Base-by-base conservation (phyloP, 1,284 basidiomycete genomes). In the Malassezia arunalokei region DNA sequence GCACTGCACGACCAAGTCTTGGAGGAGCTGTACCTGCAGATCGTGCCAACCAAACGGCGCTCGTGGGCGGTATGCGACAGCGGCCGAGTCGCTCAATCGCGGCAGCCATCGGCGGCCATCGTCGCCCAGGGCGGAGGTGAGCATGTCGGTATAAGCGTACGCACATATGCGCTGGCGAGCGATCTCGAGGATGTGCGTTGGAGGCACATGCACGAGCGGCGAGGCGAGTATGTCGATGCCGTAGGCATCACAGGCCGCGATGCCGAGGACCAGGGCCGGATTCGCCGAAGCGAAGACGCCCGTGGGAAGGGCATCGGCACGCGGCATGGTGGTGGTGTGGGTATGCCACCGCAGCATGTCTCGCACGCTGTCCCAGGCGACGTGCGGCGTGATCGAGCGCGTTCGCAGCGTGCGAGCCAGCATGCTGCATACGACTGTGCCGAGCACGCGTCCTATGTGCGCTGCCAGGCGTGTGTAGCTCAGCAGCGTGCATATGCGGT, bases 1-100 rank as follows among this genome's bases (percentile, higher is more conserved):
- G 4, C 87, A 85, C 8, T 95, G 82, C 0, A 84, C 82, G 31
- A 95, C 83, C 0, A 88, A 86, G 68, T 96, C 91, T 43, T 89
- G 82, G 33, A 96, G 79, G 30, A 92, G 82, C 30, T 87, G 87
- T 30, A 92, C 80, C 75, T 95, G 91, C 43, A 96, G 77, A 67
- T 90, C 86, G 1, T 87, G 83, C 92, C 91, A 98, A 1, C 91
- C 90, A 68, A 84, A 88, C 3, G 56, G 33, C 6, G 64, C 48
- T 42, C 66, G 64, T n/a, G 46, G 48, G 41, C 33, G 14, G 17
- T 43, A 29, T 20, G 52, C 37, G 6, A 38, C 40, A 6, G 27
- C 46, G n/a, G 40, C 46, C 14, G 41, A 44, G 15, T 31, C 35
- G 14, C 38, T 44, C 12, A 46, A 42, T 14, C 51, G 40, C 5